Evolutionary conservation across 257 asterid species (phyloP).

Genomic region (Solanum chiquidenum): DNA sequence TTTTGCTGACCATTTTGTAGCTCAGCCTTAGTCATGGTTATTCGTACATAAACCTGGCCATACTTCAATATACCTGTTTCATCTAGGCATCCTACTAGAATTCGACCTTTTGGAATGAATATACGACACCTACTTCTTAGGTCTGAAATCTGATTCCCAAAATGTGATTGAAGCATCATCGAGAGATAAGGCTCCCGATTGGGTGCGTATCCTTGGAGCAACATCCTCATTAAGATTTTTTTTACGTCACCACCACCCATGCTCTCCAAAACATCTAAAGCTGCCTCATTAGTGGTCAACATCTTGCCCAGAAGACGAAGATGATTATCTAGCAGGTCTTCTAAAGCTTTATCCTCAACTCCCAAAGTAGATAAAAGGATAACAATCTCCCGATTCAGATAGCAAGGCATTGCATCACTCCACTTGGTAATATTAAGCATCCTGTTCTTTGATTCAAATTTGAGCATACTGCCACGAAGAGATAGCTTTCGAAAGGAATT

Average conservation of each 20-base stretch:
- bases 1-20: slow-evolving; percentile 25
- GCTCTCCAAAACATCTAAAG: slow-evolving; percentile 58
- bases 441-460: slow-evolving; percentile 66
- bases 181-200: slow-evolving; percentile 64
- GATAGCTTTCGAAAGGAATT: slow-evolving; percentile 57
- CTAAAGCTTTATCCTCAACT: slow-evolving; percentile 43
- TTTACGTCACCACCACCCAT: slow-evolving; percentile 60
- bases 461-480: slow-evolving; percentile 67
- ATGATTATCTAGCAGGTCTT: slow-evolving; percentile 59
- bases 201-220: slow-evolving; percentile 60
- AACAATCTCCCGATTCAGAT: slow-evolving; percentile 77
- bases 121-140: slow-evolving; percentile 65
- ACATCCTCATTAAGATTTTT: slow-evolving; percentile 48
- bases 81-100: slow-evolving; percentile 72
- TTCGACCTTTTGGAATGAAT: slow-evolving; percentile 78
- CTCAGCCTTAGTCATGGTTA: slow-evolving; percentile 57
- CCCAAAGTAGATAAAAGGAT: slow-evolving; percentile 74
- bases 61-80: slow-evolving; percentile 68
- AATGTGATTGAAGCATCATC: slow-evolving; percentile 64
- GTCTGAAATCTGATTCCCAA: slow-evolving; percentile 66
- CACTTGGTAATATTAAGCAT: slow-evolving; percentile 89
- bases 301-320: slow-evolving; percentile 41
- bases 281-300: slow-evolving; percentile 45
- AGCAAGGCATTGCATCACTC: slow-evolving; percentile 83
- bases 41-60: slow-evolving; percentile 72